Conservation (phyloP, 352 stramenopile species). For the Halophytophthora polymorphica region DNA sequence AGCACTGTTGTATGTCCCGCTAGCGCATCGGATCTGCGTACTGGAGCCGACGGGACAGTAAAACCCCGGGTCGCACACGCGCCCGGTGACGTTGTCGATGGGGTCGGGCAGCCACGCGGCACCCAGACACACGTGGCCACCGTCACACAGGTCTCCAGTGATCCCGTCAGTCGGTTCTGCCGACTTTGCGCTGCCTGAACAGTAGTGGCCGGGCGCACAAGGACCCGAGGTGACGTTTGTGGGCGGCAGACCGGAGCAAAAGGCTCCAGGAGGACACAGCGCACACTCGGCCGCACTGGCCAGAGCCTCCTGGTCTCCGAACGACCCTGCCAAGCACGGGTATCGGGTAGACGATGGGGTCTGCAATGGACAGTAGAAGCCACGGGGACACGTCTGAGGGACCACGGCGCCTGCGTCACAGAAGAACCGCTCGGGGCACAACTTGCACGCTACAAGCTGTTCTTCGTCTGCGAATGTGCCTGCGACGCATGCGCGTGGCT, state of each 20-base stretch:
- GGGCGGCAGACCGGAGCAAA: slow-evolving; percentile 62
- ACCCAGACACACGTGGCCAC: slow-evolving; percentile 62
- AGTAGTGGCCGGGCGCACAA: slow-evolving; percentile 75
- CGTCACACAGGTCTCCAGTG: slow-evolving; percentile 47
- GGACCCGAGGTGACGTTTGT: slow-evolving; percentile 50
- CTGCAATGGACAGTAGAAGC: slow-evolving; percentile 73
- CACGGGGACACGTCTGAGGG: slow-evolving; percentile 53
- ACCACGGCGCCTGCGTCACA: slow-evolving; percentile 44
- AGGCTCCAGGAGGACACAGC: slow-evolving; percentile 66
- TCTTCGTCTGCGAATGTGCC: slow-evolving; percentile 67
- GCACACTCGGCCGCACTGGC: slow-evolving; percentile 40
- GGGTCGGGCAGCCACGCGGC: slow-evolving; percentile 50
- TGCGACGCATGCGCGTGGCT: slow-evolving; percentile 50
- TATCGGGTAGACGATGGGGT: slow-evolving; percentile 46
- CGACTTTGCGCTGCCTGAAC: slow-evolving; percentile 35
- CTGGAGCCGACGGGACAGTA: slow-evolving; percentile 67
- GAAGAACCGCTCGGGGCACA: slow-evolving; percentile 73
- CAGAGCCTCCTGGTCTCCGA: slow-evolving; percentile 43
- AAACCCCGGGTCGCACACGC: slow-evolving; percentile 55
- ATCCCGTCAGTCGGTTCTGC: slow-evolving; percentile 34
- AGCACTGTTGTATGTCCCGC: slow-evolving; percentile 66
- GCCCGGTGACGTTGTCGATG: slow-evolving; percentile 51
- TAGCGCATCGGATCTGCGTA: slow-evolving; percentile 46
- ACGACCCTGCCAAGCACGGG: slow-evolving; percentile 59
- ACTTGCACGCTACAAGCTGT: slow-evolving; percentile 52